These are phyloP conservation scores for Herpetomonas samuelpessoai DNA, from an alignment of 208 protist genomes.

Conservation along the genomic window DNA sequence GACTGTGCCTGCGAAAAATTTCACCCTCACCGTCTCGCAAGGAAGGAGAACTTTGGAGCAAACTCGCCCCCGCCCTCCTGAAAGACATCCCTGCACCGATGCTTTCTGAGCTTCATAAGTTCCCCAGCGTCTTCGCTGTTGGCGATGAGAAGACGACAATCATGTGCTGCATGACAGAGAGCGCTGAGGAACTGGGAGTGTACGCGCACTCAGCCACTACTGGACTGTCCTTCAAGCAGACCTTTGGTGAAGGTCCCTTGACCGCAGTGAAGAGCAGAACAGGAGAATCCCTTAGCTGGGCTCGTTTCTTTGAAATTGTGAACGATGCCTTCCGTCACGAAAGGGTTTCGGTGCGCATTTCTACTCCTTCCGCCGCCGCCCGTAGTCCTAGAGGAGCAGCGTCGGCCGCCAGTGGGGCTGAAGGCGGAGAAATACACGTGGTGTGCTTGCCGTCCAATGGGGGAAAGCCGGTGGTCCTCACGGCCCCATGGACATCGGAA, in stretches of 20 bases:
- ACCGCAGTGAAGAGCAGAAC: slow-evolving; percentile 24
- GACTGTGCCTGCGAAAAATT: no score
- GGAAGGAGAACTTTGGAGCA: no score
- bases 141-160: slow-evolving; percentile 35
- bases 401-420: slow-evolving; percentile 8
- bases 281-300: slow-evolving; percentile 45
- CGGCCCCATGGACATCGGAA: slow-evolving; percentile 15
- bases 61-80: no score
- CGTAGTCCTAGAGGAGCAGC: not conserved
- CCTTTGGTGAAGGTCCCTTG: slow-evolving; percentile 46
- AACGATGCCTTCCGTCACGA: slow-evolving; percentile 37
- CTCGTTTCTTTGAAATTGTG: slow-evolving; percentile 61
- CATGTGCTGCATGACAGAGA: slow-evolving; percentile 61
- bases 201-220: slow-evolving; percentile 33
- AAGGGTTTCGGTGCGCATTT: slow-evolving; percentile 17
- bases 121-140: slow-evolving; percentile 45
- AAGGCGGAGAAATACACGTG: slow-evolving; percentile 10
- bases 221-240: slow-evolving; percentile 43
- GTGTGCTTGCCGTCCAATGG: slow-evolving; percentile 7
- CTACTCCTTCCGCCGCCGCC: not conserved
- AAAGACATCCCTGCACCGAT: no score
- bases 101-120: slow-evolving; percentile 47
- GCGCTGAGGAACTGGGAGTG: slow-evolving; percentile 44
- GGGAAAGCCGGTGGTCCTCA: slow-evolving; percentile 28
- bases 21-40: no score